Conservation (phyloP, 106 monocot genomes). For the Dendrobium nobile region DNA sequence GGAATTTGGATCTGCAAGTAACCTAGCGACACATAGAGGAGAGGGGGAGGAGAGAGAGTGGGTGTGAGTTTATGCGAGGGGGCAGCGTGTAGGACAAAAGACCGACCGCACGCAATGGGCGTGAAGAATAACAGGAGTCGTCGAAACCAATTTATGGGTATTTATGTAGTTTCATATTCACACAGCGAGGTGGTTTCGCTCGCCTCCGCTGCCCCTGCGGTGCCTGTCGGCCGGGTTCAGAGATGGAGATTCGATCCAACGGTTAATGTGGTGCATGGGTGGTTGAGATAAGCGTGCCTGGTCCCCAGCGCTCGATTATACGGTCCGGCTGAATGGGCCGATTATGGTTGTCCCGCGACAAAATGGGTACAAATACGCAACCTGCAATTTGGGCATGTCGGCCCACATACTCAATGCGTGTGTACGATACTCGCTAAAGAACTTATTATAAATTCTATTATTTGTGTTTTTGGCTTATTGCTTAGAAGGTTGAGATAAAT, state of each 20-base stretch:
- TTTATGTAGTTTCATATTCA: neutral
- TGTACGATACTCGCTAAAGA: too few relatives aligned
- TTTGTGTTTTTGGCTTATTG: too few relatives aligned
- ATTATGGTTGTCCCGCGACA: neutral
- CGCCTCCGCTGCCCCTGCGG: neutral
- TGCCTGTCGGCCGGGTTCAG: neutral
- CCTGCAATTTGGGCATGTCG: too few relatives aligned
- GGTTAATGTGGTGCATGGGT: neutral
- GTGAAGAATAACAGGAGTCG: neutral
- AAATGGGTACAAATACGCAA: neutral
- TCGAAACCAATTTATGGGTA: neutral
- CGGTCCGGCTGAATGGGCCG: neutral
- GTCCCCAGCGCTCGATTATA: neutral
- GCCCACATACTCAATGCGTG: too few relatives aligned
- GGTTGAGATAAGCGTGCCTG: neutral
- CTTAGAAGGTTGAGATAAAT: too few relatives aligned
- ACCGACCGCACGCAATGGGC: neutral
- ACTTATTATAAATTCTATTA: too few relatives aligned
- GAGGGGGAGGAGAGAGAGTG: neutral
- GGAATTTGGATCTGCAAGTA: neutral
- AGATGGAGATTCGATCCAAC: constrained; percentile 1
- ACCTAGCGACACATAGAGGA: neutral
- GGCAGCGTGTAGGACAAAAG: neutral
- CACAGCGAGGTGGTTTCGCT: neutral
- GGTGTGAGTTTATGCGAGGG: neutral